Conservation (phyloP, 768 basidiomycete genomes). For the Trametopsis cervina region DNA sequence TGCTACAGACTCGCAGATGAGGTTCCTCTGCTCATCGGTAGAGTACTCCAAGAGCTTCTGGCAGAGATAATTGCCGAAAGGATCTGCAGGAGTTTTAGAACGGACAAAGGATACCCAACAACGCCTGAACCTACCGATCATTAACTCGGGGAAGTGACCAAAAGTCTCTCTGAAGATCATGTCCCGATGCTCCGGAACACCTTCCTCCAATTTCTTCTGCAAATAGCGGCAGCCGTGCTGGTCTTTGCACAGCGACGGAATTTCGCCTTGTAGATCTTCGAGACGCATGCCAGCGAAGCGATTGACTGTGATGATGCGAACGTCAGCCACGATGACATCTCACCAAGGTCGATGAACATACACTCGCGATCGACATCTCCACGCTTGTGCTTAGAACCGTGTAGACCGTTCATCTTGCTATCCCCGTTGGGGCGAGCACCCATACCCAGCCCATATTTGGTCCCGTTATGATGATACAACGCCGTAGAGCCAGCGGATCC, state of each 20-base stretch:
- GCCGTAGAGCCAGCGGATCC: conserved; percentile 61
- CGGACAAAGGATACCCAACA: conserved; percentile 4
- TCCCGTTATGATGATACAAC: conserved; percentile 68
- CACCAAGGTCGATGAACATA: conserved; percentile 24
- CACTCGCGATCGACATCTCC: conserved; percentile 89
- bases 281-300: conserved; percentile 93
- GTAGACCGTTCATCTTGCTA: conserved; percentile 82
- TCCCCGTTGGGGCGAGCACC: conserved; percentile 51
- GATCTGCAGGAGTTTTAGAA: conserved; percentile 47
- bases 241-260: conserved; percentile 92
- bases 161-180: conserved; percentile 99
- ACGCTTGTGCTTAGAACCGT: conserved; percentile 91
- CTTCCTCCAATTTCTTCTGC: conserved; percentile 98
- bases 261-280: conserved; percentile 94
- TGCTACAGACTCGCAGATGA: conserved; percentile 96
- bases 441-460: conserved; percentile 68
- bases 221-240: conserved; percentile 98
- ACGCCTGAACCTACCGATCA: conserved; percentile 64
- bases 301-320: conserved; percentile 78
- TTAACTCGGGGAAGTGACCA: conserved; percentile 93
- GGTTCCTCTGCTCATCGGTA: conserved; percentile 93
- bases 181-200: conserved; percentile 90
- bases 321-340: neutral
- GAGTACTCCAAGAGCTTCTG: conserved; percentile 97
- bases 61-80: conserved; percentile 98